A percentile compares a stretch with the other conserved stretches of the same genome.
phyloP scores from a whole-genome alignment of 805 yeast genomes.

The Yarrowia phangngaensis region DNA sequence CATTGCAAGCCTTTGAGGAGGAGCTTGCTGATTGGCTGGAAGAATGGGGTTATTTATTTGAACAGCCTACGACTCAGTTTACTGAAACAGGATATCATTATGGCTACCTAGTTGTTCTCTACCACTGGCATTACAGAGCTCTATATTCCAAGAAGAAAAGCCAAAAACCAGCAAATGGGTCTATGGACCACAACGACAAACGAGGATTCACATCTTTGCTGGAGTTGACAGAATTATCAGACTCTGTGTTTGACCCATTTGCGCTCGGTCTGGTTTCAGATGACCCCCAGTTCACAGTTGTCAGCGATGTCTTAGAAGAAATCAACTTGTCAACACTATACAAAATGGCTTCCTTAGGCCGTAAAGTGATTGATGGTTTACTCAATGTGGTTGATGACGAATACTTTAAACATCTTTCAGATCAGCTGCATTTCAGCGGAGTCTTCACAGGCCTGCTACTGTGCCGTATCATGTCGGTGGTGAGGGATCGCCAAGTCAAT shows the following conservation, averaged over 20 bases:
- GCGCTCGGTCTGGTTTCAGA: constrained; percentile 12
- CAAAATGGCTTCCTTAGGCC: constrained; percentile 32
- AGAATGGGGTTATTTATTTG: constrained; percentile 65
- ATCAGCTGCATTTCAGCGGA: constrained; percentile 55
- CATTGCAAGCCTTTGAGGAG: constrained; percentile 42
- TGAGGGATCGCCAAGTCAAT: constrained; percentile 15
- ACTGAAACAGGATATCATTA: constrained; percentile 68
- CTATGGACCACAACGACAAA: constrained; percentile 28
- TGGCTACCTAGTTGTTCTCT: constrained; percentile 50
- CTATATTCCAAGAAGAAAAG: constrained; percentile 16
- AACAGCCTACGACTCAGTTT: constrained; percentile 69
- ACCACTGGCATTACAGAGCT: constrained; percentile 40
- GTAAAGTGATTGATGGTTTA: constrained; percentile 44
- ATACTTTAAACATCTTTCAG: constrained; percentile 66
- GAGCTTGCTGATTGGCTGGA: constrained; percentile 60
- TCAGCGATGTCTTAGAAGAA: constrained; percentile 34
- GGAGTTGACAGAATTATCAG: constrained; percentile 15
- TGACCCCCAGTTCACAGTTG: constrained; percentile 16
- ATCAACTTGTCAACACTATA: constrained; percentile 33
- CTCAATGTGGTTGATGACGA: constrained; percentile 47
- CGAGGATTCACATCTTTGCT: constrained; percentile 11
- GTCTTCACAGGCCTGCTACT: constrained; percentile 33
- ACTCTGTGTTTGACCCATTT: constrained; percentile 13
- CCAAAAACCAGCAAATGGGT: constrained; percentile 3
- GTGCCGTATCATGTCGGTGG: constrained; percentile 26